Percentiles rank a stretch among this genome's conserved stretches.
phyloP scores from a whole-genome alignment of 352 stramenopile genomes.

The Phytophthora pluvialis region DNA sequence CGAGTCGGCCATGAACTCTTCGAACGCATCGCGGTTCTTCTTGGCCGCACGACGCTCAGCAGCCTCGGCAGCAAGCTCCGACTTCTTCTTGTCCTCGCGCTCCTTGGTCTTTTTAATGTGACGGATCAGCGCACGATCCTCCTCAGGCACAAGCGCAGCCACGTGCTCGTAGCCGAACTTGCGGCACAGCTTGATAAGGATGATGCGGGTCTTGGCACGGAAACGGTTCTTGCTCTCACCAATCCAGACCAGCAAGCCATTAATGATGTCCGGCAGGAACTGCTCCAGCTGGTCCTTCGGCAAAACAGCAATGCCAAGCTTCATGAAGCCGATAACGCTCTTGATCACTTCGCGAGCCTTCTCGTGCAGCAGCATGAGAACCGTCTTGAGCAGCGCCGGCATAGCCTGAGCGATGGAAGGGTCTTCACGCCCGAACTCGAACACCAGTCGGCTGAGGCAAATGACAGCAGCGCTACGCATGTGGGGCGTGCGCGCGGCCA shows the following conservation, averaged over 20 bases:
- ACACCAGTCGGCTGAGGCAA: constrained; percentile 94
- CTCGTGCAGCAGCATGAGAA: constrained; percentile 94
- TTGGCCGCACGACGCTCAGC: constrained; percentile 49
- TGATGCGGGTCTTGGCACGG: constrained; percentile 95
- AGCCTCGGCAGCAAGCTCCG: constrained; percentile 60
- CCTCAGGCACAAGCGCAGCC: constrained; percentile 87
- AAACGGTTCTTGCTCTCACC: constrained; percentile 96
- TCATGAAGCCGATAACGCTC: constrained; percentile 96
- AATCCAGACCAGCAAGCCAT: constrained; percentile 93
- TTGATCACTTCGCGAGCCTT: constrained; percentile 97
- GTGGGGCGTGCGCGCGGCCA: constrained; percentile 94
- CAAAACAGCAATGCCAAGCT: constrained; percentile 94
- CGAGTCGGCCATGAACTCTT: constrained; percentile 85
- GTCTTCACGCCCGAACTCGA: constrained; percentile 92
- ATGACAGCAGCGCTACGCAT: constrained; percentile 96
- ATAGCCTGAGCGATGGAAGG: constrained; percentile 76
- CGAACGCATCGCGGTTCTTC: constrained; percentile 68
- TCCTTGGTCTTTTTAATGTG: constrained; percentile 97
- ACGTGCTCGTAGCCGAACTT: constrained; percentile 95
- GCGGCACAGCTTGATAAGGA: constrained; percentile 95
- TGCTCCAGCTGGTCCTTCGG: constrained; percentile 88
- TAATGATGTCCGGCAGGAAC: constrained; percentile 93
- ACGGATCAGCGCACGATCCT: constrained; percentile 92
- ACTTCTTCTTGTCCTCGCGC: constrained; percentile 89
- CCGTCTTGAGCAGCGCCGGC: constrained; percentile 91